Percentiles rank a stretch among this genome's conserved stretches.
Conservation (phyloP, 139 green algal genomes). For the Pycnococcus provasolii region DNA sequence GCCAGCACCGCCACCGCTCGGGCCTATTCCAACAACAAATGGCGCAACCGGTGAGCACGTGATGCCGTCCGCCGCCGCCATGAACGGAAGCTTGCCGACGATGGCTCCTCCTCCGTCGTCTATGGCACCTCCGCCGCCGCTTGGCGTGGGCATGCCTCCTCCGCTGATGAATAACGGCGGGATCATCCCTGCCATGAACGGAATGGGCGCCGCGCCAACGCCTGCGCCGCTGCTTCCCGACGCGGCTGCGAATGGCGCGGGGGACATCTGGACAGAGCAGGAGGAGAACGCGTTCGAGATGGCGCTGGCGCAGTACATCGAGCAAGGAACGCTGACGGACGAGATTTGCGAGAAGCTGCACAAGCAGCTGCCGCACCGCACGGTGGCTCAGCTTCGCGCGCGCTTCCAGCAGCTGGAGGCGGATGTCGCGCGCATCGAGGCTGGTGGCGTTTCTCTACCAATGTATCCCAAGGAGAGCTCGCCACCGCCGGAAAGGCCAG, state of each 20-base stretch:
- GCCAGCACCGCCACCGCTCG: slow-evolving; percentile 38
- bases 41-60: neutral
- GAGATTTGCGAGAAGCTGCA: neutral
- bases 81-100: too few species aligned
- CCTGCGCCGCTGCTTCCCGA: too few species aligned
- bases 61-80: too few species aligned
- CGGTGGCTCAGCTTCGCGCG: neutral
- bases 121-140: too few species aligned
- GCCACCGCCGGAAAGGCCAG: neutral
- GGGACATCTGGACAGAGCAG: neutral
- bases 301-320: slow-evolving; percentile 7
- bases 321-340: neutral
- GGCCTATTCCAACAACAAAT: neutral
- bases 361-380: slow-evolving; percentile 2
- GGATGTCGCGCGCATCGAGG: slow-evolving; percentile 52
- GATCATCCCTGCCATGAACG: too few species aligned
- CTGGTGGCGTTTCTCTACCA: slow-evolving; percentile 44
- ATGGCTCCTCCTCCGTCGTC: too few species aligned
- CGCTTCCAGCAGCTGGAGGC: slow-evolving; percentile 30
- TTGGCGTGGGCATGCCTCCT: too few species aligned
- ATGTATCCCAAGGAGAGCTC: slow-evolving; percentile 36
- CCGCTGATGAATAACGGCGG: too few species aligned
- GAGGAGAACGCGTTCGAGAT: slow-evolving; percentile 23
- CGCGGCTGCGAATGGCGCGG: too few species aligned
- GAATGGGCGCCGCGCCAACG: too few species aligned